Evolutionary conservation across 2,329 filamentous ascomycete genomes (phyloP).

Genomic region (Pseudogymnoascus sp.): DNA sequence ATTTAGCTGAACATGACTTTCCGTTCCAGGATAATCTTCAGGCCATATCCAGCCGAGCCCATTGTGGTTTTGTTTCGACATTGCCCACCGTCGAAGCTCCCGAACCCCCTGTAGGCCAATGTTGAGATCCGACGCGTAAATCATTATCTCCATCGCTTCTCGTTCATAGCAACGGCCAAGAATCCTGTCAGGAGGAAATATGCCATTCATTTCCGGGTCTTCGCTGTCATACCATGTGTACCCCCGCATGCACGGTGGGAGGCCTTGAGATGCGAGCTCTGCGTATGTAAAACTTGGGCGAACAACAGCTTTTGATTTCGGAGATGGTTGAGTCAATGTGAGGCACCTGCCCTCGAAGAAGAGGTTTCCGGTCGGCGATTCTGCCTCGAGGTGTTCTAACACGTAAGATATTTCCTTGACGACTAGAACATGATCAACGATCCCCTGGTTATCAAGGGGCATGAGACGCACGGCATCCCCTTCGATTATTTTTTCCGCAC

Average conservation of each 20-base stretch:
- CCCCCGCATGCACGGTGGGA: background rate
- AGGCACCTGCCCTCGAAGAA: background rate
- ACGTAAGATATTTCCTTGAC: background rate
- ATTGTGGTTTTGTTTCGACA: background rate
- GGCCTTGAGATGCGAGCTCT: background rate
- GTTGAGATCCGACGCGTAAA: constrained; percentile 2
- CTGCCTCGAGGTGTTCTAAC: constrained; percentile 3
- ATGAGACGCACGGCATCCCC: constrained; percentile 6
- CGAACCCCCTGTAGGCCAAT: background rate
- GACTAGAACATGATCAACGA: background rate
- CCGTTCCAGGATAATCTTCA: background rate
- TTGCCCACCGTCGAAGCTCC: background rate
- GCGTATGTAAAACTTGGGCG: background rate
- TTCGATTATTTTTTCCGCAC: constrained; percentile 6
- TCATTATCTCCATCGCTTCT: background rate
- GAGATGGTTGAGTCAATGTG: background rate
- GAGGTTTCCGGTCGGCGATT: background rate
- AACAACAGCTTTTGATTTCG: constrained; percentile 5
- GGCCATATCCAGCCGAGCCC: background rate
- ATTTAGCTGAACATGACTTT: background rate
- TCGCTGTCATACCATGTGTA: constrained; percentile 8
- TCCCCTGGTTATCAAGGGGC: background rate
- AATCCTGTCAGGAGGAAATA: background rate
- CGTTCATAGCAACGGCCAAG: constrained; percentile 3
- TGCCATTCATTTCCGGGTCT: background rate